A percentile compares a stretch with the other conserved stretches of the same genome.
phyloP scores from a whole-genome alignment of 345 rosid genomes.

The Barbarea vulgaris region DNA sequence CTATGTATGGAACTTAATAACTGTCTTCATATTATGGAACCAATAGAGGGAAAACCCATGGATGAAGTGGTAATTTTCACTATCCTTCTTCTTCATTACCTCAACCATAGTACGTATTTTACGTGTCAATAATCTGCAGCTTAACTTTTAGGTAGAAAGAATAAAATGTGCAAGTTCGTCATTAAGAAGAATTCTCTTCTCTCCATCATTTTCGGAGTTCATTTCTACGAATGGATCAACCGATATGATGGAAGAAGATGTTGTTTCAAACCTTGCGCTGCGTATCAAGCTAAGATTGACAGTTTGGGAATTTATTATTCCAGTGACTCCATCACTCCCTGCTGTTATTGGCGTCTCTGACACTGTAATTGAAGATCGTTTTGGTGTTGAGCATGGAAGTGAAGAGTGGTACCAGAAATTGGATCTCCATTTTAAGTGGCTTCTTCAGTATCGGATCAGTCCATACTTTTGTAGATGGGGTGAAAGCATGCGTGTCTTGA shows the following conservation, averaged over 20 bases:
- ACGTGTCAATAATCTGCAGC: constrained; percentile 39
- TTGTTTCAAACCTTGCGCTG: constrained; percentile 73
- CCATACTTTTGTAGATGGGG: constrained; percentile 98
- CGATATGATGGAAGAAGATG: constrained; percentile 96
- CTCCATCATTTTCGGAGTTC: constrained; percentile 88
- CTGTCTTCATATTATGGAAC: constrained; percentile 73
- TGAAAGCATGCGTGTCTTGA: constrained; percentile 90
- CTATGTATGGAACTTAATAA: constrained; percentile 62
- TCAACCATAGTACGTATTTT: background rate
- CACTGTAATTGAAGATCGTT: constrained; percentile 95
- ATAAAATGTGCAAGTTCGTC: constrained; percentile 75
- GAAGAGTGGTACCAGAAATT: constrained; percentile 79
- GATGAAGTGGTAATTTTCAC: constrained; percentile 70
- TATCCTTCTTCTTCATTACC: constrained; percentile 1
- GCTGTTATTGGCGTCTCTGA: constrained; percentile 98
- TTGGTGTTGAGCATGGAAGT: constrained; percentile 84
- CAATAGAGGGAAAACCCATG: constrained; percentile 64
- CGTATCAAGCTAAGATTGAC: constrained; percentile 82
- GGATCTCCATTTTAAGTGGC: constrained; percentile 91
- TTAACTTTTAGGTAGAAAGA: constrained; percentile 72
- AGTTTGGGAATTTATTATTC: constrained; percentile 91
- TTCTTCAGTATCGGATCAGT: constrained; percentile 90
- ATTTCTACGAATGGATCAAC: constrained; percentile 74
- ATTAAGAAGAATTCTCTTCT: constrained; percentile 78
- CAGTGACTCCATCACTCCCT: constrained; percentile 93